Base-by-base conservation (phyloP, 139 green algal genomes). In the Zygnema cylindricum region DNA sequence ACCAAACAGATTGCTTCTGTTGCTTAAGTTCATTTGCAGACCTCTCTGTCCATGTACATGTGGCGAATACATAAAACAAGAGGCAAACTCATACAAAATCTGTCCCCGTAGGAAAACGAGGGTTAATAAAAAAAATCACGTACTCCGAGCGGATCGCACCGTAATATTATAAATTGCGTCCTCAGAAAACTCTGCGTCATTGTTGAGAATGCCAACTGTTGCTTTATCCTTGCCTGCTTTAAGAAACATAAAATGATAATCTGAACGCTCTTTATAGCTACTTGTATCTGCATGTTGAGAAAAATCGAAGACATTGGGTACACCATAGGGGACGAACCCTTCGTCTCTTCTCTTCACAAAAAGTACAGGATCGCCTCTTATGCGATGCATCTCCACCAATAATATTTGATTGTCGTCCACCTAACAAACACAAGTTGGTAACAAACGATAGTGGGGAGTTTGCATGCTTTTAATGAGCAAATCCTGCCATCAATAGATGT, bases 141-240 rank as follows among this genome's bases (percentile, higher is more conserved):
- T 84, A 49, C 23, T 83, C 25, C 63, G 57, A 79, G 71, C 71
- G 7, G 71, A 54, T 7, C 71, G 71, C 16, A 16, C 71, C 7
- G 11, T 79, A 0, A 90, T 42, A 30, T 1, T 57, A 30, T 85
- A 81, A 11, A 57, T 23, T 30, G 25, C 43, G 2, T 91, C 86
- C 63, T 92, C 86, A 35, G 86, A 43, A 69, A 92, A 89, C 40
- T 89, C 85, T 38, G 88, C 55, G 33, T 91, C 77, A 79, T 94
- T 92, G 88, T 94, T 93, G 78, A 85, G 91, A 63, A 94, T 81
- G 0, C 32, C 91, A 11, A 94, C 69, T 77, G 91, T 89, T 41
- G 83, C 42, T 3, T 40, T 39, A 25, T 71, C 43, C 7, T 21
- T 39, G 42, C 76, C 30, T 39, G 2, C 42, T 41, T 82, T 42